Conservation (phyloP, 495 filamentous ascomycete species). For the Acidomyces sp. region DNA sequence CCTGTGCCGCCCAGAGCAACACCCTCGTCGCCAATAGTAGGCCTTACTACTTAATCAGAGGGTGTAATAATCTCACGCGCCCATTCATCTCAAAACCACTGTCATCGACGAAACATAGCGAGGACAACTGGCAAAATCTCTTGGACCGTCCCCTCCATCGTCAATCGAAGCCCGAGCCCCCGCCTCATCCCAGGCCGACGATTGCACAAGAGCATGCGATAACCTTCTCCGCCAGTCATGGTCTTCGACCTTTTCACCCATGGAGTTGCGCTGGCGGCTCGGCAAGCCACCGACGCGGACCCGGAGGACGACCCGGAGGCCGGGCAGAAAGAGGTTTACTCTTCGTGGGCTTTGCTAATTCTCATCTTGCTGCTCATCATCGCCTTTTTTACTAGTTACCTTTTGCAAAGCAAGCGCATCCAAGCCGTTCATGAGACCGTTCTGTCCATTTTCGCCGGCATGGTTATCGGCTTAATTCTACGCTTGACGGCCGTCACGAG, state of each 20-base stretch:
- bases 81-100: no score
- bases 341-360: conserved; percentile 95
- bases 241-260: conserved; percentile 8
- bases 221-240: conserved; percentile 14
- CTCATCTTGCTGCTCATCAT: conserved; percentile 83
- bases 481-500: conserved; percentile 63
- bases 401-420: conserved; percentile 85
- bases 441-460: conserved; percentile 93
- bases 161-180: no score
- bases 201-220: conserved; percentile 15
- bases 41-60: no score
- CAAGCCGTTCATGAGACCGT: conserved; percentile 97
- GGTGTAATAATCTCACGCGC: no score
- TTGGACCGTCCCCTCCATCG: no score
- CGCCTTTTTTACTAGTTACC: conserved; percentile 93
- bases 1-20: no score
- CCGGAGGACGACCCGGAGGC: conserved; percentile 39
- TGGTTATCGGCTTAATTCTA: conserved; percentile 87
- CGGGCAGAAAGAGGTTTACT: conserved; percentile 75
- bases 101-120: no score
- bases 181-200: no score
- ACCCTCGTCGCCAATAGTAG: no score
- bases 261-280: conserved; percentile 9
- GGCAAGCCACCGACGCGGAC: conserved; percentile 20
- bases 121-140: no score